These are phyloP conservation scores for Solanum commersonii DNA, from an alignment of 257 asterid genomes.

Conservation along the genomic window DNA sequence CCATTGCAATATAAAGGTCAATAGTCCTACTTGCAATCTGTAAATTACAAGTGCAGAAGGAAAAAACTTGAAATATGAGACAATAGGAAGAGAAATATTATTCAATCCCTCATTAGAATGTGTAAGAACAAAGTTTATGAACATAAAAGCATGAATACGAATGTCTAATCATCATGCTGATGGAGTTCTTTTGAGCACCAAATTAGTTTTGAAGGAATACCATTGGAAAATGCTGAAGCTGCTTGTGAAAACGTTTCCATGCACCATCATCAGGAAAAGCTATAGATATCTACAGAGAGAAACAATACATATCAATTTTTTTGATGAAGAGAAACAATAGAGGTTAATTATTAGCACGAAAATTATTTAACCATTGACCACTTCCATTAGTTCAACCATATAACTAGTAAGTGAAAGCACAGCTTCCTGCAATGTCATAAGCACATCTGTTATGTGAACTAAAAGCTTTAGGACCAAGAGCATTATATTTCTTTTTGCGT, in stretches of 20 bases:
- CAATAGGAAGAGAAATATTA: background rate
- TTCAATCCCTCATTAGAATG: background rate
- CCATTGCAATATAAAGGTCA: background rate
- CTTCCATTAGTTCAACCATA: background rate
- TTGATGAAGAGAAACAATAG: background rate
- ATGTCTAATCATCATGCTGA: background rate
- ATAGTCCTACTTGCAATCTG: background rate
- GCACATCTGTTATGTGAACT: background rate
- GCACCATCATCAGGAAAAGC: conserved; percentile 99
- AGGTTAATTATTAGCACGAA: background rate
- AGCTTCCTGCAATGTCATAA: background rate
- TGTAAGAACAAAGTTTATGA: background rate
- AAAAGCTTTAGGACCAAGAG: background rate
- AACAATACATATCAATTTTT: background rate
- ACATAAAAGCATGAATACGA: background rate
- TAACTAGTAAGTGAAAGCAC: background rate
- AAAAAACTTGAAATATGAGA: background rate
- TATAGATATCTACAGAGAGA: conserved; percentile 56
- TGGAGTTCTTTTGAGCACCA: background rate
- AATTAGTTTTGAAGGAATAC: conserved; percentile 28
- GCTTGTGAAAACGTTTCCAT: conserved; percentile 98
- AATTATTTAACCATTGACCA: background rate
- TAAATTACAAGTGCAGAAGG: background rate
- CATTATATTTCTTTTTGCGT: background rate
- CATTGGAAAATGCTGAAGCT: conserved; percentile 96